Evolutionary conservation across 768 basidiomycete genomes (phyloP).

Genomic region (Naematelia aurantialba): DNA sequence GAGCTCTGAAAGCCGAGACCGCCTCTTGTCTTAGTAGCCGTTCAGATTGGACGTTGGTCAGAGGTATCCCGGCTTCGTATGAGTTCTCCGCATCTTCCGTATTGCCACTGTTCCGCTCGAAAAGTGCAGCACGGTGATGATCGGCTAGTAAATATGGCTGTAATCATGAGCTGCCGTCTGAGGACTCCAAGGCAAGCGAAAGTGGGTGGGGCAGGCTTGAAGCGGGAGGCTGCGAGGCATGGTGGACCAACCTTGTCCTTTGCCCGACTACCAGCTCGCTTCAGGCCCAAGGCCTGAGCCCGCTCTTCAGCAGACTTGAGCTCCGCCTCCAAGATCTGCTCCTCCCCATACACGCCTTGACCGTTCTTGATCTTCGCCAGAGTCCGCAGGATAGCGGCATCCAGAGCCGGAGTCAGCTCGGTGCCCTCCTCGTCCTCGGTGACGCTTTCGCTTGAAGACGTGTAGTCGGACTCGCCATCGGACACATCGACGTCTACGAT

Average conservation of each 20-base stretch:
- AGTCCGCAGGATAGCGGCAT: slow-evolving; percentile 89
- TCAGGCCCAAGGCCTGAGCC: slow-evolving; percentile 20
- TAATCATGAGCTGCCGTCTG: neutral
- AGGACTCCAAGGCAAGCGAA: neutral
- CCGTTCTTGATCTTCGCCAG: slow-evolving; percentile 75
- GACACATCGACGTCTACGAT: slow-evolving; percentile 1
- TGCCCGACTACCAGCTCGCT: slow-evolving; percentile 1
- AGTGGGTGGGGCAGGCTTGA: too few relatives aligned
- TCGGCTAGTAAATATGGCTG: slow-evolving; percentile 51
- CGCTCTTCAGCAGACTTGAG: slow-evolving; percentile 28
- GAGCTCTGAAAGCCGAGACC: slow-evolving; percentile 70
- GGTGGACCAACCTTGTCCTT: slow-evolving; percentile 30
- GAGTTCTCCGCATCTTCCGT: neutral
- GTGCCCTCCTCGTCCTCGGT: slow-evolving; percentile 92
- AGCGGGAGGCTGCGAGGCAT: too few relatives aligned
- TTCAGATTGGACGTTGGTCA: slow-evolving; percentile 78
- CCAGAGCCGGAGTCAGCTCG: slow-evolving; percentile 86
- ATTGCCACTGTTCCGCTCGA: slow-evolving; percentile 27
- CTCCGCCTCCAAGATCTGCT: slow-evolving; percentile 64
- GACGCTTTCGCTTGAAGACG: slow-evolving; percentile 54
- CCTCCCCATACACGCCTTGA: slow-evolving; percentile 73
- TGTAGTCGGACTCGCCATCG: slow-evolving; percentile 58
- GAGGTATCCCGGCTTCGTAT: slow-evolving; percentile 40
- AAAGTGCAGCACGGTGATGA: slow-evolving; percentile 50
- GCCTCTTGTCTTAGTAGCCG: slow-evolving; percentile 70